Base-by-base conservation (phyloP, 768 basidiomycete species). In the Rhodotorula babjevae region DNA sequence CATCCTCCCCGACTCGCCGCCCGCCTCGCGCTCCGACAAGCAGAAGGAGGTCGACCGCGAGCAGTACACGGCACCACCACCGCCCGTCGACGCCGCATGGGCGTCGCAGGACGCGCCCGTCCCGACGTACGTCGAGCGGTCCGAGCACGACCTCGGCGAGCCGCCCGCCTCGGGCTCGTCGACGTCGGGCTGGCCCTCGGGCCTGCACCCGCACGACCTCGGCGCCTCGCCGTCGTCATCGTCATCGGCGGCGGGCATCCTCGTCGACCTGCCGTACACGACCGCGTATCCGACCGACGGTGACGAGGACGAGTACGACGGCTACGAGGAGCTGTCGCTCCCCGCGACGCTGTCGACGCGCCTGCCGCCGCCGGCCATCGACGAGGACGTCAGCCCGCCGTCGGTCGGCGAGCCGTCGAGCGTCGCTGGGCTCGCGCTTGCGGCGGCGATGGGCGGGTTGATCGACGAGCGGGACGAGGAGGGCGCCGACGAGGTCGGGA, bases 321-420 rank as follows among this genome's bases (percentile, higher is more conserved):
- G 78, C 16, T 78, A 77, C 68, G 78, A 79, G 53, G 77, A 78
- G 50, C 25, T 72, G n/a, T 65, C 72, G 27, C 63, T 72, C 50
- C 67, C 71, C 11, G 47, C 59, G 14, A 46, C 52, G 23, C 23
- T 61, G 0, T 63, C 65, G n/a, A 56, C 31, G 7, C 62, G 66
- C 5, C 53, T 57, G 1, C 74, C 77, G 2, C 73, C 77, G 27
- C 77, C 77, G 0, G 40, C 60, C 5, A 77, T 77, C 60, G 74
- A 77, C 57, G 77, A 73, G 27, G 77, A 77, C 61, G 64, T 77
- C 27, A 64, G 60, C 14, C 77, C 77, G 9, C 77, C 76, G 0
- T 65, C 62, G 3, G 65, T 55, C 8, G 33, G 36, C 31, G 65
- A 65, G 19, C 23, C 61, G n/a, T 53, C 52, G 25, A 40, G 42